These are phyloP conservation scores for Acer negundo DNA, from an alignment of 345 rosid genomes.

Conservation along the genomic window DNA sequence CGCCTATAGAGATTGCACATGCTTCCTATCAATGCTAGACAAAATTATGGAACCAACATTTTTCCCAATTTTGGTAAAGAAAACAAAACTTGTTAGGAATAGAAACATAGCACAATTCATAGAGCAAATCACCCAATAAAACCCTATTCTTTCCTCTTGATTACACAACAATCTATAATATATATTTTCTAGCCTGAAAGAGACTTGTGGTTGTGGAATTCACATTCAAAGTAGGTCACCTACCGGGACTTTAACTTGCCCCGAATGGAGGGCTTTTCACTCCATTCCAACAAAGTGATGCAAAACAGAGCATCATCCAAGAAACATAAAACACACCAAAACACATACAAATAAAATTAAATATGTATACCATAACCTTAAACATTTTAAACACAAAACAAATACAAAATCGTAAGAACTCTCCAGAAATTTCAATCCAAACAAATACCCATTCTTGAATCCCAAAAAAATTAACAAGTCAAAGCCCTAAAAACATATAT, in stretches of 20 bases:
- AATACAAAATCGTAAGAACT: too few species aligned
- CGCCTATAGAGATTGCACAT: constrained; percentile 11
- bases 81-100: background rate
- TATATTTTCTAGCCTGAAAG: background rate
- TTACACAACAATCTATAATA: background rate
- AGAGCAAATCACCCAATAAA: background rate
- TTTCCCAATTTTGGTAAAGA: background rate
- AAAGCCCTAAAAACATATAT: too few species aligned
- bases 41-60: background rate
- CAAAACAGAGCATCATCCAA: too few species aligned
- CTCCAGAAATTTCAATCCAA: too few species aligned
- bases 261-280: too few species aligned
- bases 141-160: background rate
- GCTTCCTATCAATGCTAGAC: constrained; percentile 12
- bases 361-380: too few species aligned
- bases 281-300: too few species aligned
- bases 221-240: background rate
- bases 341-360: too few species aligned
- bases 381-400: too few species aligned
- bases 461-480: too few species aligned
- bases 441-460: too few species aligned
- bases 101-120: background rate
- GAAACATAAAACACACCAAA: too few species aligned
- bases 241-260: background rate
- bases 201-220: constrained; percentile 2